Conservation (phyloP, 768 basidiomycete genomes). For the Hygrocybe coccinea region DNA sequence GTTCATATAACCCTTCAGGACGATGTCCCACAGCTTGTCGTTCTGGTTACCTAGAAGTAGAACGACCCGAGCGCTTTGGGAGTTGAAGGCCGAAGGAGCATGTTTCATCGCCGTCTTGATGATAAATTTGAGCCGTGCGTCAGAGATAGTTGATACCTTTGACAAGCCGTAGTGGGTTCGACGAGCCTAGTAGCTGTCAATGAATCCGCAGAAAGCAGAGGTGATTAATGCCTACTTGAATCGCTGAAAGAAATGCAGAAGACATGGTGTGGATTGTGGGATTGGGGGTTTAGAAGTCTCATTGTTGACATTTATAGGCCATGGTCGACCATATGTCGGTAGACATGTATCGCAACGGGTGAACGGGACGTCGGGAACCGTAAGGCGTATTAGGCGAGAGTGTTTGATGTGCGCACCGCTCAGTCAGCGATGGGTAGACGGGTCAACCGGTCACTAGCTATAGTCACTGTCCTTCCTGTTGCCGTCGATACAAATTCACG, state of each 20-base stretch:
- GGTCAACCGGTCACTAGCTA: no score
- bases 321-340: no score
- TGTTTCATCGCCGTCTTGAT: neutral
- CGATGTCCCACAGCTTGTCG: slow-evolving; percentile 2
- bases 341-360: no score
- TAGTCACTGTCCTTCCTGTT: no score
- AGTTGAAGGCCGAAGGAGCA: neutral
- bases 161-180: neutral
- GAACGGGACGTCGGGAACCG: no score
- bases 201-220: neutral
- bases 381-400: no score
- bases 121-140: neutral
- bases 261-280: neutral
- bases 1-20: neutral
- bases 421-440: no score
- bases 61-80: neutral
- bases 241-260: neutral
- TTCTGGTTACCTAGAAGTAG: neutral
- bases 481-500: no score
- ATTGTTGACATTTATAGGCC: no score
- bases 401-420: no score
- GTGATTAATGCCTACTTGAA: neutral
- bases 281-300: no score
- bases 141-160: slow-evolving; percentile 2
- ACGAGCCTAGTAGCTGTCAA: neutral